A percentile compares a stretch with the other conserved stretches of the same genome.
Evolutionary conservation across 1,139 yeast species (phyloP).

Genomic region (Lodderomyces parapsilosis): DNA sequence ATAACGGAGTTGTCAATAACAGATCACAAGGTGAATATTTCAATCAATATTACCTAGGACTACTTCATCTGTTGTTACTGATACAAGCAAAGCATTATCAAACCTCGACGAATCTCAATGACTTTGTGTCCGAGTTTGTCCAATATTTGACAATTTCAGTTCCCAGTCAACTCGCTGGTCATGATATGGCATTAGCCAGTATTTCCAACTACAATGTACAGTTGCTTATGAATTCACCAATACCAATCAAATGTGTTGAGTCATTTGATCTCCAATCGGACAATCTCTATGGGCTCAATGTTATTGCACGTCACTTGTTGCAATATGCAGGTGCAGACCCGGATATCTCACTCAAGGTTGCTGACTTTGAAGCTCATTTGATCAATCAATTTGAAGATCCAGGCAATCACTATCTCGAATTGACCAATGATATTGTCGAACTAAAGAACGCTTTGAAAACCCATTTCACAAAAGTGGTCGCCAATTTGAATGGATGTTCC

Average conservation of each 20-base stretch:
- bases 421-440: conserved; percentile 32
- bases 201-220: conserved; percentile 16
- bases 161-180: conserved; percentile 8
- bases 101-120: conserved; percentile 23
- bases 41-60: conserved; percentile 31
- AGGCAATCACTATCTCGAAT: conserved; percentile 45
- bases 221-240: conserved; percentile 29
- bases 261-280: conserved; percentile 30
- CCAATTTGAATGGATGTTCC: not conserved
- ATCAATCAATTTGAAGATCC: conserved; percentile 52
- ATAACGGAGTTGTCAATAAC: conserved; percentile 27
- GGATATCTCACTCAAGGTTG: conserved; percentile 20
- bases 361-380: conserved; percentile 37
- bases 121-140: conserved; percentile 33
- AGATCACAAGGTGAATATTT: conserved; percentile 17
- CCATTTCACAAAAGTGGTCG: conserved; percentile 16
- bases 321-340: conserved; percentile 15
- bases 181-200: conserved; percentile 10
- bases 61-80: conserved; percentile 36
- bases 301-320: conserved; percentile 26
- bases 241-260: conserved; percentile 28
- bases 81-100: conserved; percentile 31
- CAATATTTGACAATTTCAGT: conserved; percentile 19
- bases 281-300: conserved; percentile 35
- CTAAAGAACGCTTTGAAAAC: conserved; percentile 24